Base-by-base conservation (phyloP, 163 green algal species). In the Chlamydomonas reinhardtii region DNA sequence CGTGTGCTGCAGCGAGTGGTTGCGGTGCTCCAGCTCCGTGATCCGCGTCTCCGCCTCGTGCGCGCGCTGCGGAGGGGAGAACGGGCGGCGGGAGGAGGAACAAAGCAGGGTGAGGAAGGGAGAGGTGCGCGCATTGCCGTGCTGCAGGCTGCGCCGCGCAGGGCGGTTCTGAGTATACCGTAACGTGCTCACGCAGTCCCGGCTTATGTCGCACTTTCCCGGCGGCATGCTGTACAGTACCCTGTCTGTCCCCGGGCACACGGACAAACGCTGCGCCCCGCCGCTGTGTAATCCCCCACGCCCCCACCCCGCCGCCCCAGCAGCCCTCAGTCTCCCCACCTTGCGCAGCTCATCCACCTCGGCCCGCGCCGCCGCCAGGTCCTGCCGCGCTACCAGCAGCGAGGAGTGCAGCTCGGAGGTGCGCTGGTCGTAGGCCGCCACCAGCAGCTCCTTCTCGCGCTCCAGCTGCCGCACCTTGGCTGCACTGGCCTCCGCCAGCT, bases 381-480 rank as follows among this genome's bases (percentile, higher is more conserved):
- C 73, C 39, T 83, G 68, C 56, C 84, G 54, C 31, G 82, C 81
- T 31, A 73, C 62, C 29, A 82, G 19, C n/a, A 92, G 34, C 32
- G 78, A 29, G 29, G 68, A 37, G 56, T 85, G 31, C 86, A 92
- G 82, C 32, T 91, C 89, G 17, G 74, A 43, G 0, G 61, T n/a
- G 25, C 75, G 72, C 32, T 72, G 75, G 73, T 91, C 88, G 68
- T 91, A 93, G 25, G 92, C 83, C n/a, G 34, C 75, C 16, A 88
- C 86, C 34, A 91, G 61, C 24, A 94, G 82, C 37, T 91, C 81
- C 82, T 91, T 92, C 56, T 94, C 92, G 11, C 87, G 89, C 89
- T 94, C 90, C 61, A 94, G 87, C 59, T 90, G 75, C 59, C 90
- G 80, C 16, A 94, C 91, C 90, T 92, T 93, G 35, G 82, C 72